phyloP scores from a whole-genome alignment of 1,284 basidiomycete species.

The Golubevia sp. region DNA sequence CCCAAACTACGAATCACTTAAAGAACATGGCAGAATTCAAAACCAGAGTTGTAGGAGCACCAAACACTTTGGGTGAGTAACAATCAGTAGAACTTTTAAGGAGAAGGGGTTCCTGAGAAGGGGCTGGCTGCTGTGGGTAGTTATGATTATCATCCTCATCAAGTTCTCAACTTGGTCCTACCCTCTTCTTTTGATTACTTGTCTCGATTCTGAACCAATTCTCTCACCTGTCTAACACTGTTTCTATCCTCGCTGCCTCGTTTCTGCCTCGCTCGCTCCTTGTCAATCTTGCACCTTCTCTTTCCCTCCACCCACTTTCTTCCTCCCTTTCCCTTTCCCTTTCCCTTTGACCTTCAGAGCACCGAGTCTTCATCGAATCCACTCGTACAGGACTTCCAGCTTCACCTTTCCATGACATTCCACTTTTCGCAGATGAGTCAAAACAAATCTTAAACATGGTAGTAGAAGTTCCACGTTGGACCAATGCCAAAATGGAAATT shows the following conservation, averaged over 20 bases:
- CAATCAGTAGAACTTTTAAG: neutral
- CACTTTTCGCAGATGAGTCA: conserved; percentile 58
- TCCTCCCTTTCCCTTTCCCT: neutral
- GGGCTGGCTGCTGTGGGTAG: neutral
- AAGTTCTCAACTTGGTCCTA: too few relatives aligned
- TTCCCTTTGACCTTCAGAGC: conserved; percentile 68
- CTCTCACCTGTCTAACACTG: too few relatives aligned
- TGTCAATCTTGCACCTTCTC: neutral
- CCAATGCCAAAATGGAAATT: conserved; percentile 83
- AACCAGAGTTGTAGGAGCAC: conserved; percentile 79
- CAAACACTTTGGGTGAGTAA: conserved; percentile 84
- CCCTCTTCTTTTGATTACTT: too few relatives aligned
- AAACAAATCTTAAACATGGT: conserved; percentile 88
- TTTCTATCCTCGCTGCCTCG: too few relatives aligned
- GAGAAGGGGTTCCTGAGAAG: neutral
- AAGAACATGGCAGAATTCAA: conserved; percentile 65
- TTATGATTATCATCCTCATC: too few relatives aligned
- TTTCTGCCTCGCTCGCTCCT: too few relatives aligned
- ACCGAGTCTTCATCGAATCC: conserved; percentile 86
- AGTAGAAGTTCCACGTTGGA: conserved; percentile 98
- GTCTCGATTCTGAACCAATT: too few relatives aligned
- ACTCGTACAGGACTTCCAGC: conserved; percentile 47
- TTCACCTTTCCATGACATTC: conserved; percentile 60
- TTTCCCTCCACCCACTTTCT: neutral
- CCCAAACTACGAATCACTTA: conserved; percentile 42